Base-by-base conservation (phyloP, 1,284 basidiomycete species). In the Leccinum pallidistipes region DNA sequence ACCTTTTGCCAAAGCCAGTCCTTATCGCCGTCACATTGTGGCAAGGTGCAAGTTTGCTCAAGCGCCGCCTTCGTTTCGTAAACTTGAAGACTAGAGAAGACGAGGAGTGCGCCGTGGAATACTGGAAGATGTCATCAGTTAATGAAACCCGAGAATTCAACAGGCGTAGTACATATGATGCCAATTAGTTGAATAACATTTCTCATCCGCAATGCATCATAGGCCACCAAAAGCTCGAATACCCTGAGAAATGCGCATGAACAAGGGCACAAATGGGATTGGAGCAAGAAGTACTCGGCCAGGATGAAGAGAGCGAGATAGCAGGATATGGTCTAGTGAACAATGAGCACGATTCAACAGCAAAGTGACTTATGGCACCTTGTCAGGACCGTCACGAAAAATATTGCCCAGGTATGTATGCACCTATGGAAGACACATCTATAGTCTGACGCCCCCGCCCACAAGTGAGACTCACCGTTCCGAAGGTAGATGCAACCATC, bases 231-330 rank as follows among this genome's bases (percentile, higher is more conserved):
- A 14, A 90, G 73, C 67, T 91, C 89, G 62, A 92, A 92, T 2
- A 90, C 63, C 70, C 90, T 91, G 66, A 29, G 57, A 43, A 50
- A n/a, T 10, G 18, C 29, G 40, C 18, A 32, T 62, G 36, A 65
- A 43, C 31, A 55, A 34, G 51, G 34, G 21, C 16, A 16, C 5
- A 32, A 27, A 29, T 2, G 16, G 27, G 12, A n/a, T 43, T 18
- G 27, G 31, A 29, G 59, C 5, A 59, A 18, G 31, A 72, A 82
- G 58, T 72, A 90, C 91, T 91, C 90, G 60, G 88, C 90, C n/a
- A 93, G 79, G 40, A 86, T 85, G 74, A 92, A 93, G 12, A 93
- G 79, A 3, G 89, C 89, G 9, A 93, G 83, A 73, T 92, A 93
- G 73, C 91, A 92, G 65, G 91, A 86, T 64, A 93, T 74, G n/a